Conservation (phyloP, 306 rosid genomes). For the Astragalus membranaceus region DNA sequence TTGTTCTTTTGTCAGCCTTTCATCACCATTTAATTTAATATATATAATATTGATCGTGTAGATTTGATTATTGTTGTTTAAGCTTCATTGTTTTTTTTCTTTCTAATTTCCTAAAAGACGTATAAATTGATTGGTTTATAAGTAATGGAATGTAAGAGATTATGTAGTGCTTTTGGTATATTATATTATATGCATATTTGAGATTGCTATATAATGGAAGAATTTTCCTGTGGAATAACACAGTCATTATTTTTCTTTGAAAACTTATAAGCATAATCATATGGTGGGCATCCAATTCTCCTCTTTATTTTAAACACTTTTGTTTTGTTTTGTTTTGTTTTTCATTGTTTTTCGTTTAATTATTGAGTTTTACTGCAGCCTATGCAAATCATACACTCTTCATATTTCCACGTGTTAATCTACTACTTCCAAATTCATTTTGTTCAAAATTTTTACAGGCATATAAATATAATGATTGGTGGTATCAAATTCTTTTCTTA, state of each 20-base stretch:
- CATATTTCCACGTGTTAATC: not conserved
- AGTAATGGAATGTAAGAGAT: constrained; percentile 2
- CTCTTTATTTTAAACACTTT: constrained; percentile 22
- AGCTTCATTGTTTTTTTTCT: not conserved
- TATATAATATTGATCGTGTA: not conserved
- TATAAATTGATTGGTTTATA: constrained; percentile 22
- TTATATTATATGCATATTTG: not conserved
- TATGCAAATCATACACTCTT: not conserved
- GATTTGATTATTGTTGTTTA: not conserved
- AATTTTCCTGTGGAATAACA: constrained; percentile 22
- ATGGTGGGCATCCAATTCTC: constrained; percentile 43
- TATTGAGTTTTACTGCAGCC: not conserved
- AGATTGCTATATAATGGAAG: constrained; percentile 16
- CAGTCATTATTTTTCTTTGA: constrained; percentile 20
- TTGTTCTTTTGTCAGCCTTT: constrained; percentile 30
- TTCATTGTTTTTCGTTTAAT: not conserved
- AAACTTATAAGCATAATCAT: constrained; percentile 21
- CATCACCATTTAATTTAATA: constrained; percentile 14
- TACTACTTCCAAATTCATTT: not conserved
- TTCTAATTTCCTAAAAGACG: not conserved
- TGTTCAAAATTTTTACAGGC: constrained; percentile 3
- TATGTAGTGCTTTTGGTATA: constrained; percentile 21
- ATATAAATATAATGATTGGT: not conserved
- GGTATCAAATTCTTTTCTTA: constrained; percentile 20
- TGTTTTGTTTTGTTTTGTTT: not conserved